Base-by-base conservation (phyloP, 1,139 yeast species). In the Zygoascus hellenicus region DNA sequence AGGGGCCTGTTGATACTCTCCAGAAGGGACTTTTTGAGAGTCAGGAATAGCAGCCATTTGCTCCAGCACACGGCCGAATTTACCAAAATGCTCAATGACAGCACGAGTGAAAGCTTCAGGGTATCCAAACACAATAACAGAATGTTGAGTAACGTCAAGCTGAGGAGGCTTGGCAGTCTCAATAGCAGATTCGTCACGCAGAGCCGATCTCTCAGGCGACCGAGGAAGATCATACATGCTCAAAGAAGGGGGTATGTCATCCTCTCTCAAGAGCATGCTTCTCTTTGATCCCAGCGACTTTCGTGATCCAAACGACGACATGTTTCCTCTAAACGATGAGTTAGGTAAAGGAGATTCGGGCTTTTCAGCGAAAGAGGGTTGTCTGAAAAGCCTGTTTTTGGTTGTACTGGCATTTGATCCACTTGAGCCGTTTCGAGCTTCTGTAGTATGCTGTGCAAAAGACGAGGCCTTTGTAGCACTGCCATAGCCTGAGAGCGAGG, bases 111-210 rank as follows among this genome's bases (percentile, higher is more conserved):
- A 71, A 2, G 79, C 72, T 58, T 90, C 92, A 0, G 95, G 89
- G 63, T 87, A 90, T 0, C 97, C 97, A 66, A 87, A 89, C 10
- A 90, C 88, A 38, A 89, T 68, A 1, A 92, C 85, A 0, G 95
- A 30, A 17, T 43, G 40, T 28, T 37, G 39, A 11, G 30, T 29
- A 17, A n/a, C 15, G 14, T 36, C 22, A n/a, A 36, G 39, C 16
- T 36, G 39, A 14, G 43, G 36, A 9, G 17, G 35, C 13, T 30
- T 19, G 2, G 43, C 36, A 13, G 36, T 15, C 2, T 40, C 35
- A 30, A 10, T 15, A 31, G 14, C 16, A 40, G 19, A 26, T 17
- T 36, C 39, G 7, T 29, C 22, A 9, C n/a, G 15, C 5, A 15
- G 9, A 9, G 22, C 39, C n/a, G 39, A 17, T 11, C 39, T 7